A percentile compares a stretch with the other conserved stretches of the same genome.
Conservation (phyloP, 2,329 filamentous ascomycete species). For the Colletotrichum chrysophilum region DNA sequence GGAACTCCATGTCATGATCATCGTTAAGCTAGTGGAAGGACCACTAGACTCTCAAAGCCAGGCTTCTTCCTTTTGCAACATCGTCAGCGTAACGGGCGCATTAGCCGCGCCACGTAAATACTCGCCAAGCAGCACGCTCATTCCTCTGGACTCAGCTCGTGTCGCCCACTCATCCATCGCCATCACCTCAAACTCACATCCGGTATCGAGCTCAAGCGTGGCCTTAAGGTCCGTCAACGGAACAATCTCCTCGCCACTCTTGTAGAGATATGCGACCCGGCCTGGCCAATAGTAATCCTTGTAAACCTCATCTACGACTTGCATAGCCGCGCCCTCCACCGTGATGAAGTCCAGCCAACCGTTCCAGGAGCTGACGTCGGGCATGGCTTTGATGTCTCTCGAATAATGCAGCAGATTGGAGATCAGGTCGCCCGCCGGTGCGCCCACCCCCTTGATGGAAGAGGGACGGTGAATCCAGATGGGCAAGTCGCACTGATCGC, state of each 20-base stretch:
- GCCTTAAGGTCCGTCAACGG: neutral
- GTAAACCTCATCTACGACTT: neutral
- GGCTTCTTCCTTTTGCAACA: neutral
- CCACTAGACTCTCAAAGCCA: neutral
- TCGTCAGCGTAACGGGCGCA: neutral
- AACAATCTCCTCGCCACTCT: neutral
- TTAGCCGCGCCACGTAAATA: neutral
- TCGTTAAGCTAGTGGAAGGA: neutral
- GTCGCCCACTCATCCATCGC: neutral
- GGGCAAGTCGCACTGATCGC: neutral
- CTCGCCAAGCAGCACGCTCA: neutral
- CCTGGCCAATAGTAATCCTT: neutral
- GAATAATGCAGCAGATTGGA: neutral
- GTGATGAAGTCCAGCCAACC: neutral
- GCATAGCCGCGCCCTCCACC: neutral
- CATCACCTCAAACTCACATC: neutral
- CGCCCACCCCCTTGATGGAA: slow-evolving; percentile 5
- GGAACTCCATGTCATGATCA: neutral
- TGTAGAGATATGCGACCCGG: neutral
- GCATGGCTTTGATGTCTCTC: neutral
- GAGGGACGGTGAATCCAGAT: slow-evolving; percentile 23
- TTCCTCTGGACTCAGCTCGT: neutral
- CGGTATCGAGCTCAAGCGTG: neutral
- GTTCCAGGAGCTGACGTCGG: neutral
- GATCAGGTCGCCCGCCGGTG: neutral